Evolutionary conservation across 192 early-diverging fungal genomes (phyloP).

Genomic region (Coemansia sp.): DNA sequence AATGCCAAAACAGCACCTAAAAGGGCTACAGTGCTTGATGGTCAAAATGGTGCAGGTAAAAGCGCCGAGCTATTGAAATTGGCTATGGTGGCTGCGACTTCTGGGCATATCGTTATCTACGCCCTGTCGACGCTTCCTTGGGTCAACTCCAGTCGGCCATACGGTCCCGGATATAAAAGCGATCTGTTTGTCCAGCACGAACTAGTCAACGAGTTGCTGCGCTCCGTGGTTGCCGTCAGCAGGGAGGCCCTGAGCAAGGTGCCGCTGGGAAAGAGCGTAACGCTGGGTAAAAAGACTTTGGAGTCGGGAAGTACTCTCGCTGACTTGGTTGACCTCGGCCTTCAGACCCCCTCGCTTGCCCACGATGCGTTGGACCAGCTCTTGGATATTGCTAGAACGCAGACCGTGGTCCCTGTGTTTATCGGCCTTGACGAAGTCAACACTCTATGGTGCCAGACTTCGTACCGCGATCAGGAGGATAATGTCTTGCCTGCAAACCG

Average conservation of each 20-base stretch:
- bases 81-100: conserved; percentile 36
- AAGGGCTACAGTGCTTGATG: conserved; percentile 37
- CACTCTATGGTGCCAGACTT: conserved; percentile 41
- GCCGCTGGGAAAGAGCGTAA: conserved; percentile 33
- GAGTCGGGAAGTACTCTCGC: conserved; percentile 25
- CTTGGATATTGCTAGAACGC: conserved; percentile 35
- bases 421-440: conserved; percentile 54
- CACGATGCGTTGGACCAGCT: conserved; percentile 44
- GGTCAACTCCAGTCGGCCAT: conserved; percentile 55
- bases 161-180: conserved; percentile 24
- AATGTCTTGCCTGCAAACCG: conserved; percentile 28
- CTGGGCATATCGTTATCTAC: conserved; percentile 40
- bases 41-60: conserved; percentile 41
- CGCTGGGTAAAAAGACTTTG: conserved; percentile 35
- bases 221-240: conserved; percentile 22
- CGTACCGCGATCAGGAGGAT: conserved; percentile 47
- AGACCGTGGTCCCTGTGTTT: conserved; percentile 46
- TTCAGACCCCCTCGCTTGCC: conserved; percentile 36
- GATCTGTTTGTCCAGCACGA: conserved; percentile 42
- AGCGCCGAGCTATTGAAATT: conserved; percentile 54
- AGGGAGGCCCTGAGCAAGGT: conserved; percentile 30
- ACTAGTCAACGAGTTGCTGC: conserved; percentile 28
- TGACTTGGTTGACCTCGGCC: conserved; percentile 34
- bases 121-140: conserved; percentile 30
- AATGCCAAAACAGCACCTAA: conserved; percentile 14